Percentiles rank a stretch among this genome's conserved stretches.
phyloP scores from a whole-genome alignment of 305 asterid species.

The Stenogyne calaminthoides region DNA sequence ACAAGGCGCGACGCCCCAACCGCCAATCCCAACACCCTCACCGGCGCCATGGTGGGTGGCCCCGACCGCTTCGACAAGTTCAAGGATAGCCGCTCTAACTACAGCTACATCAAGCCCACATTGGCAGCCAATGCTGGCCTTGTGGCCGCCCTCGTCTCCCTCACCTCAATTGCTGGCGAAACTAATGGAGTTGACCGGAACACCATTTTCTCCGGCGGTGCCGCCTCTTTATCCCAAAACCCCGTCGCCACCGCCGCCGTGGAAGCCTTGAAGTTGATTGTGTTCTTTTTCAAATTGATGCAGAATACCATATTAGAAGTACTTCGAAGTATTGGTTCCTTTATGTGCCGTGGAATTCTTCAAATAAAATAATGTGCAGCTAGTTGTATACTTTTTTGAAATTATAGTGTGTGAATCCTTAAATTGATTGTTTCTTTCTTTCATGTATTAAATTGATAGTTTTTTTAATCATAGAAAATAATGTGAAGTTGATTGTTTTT shows the following conservation, averaged over 20 bases:
- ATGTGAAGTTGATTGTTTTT: no score
- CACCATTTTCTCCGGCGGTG: conserved; percentile 63
- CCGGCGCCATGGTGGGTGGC: conserved; percentile 93
- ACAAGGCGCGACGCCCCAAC: conserved; percentile 56
- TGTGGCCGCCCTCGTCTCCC: conserved; percentile 80
- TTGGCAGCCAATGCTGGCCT: conserved; percentile 90
- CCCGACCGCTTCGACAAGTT: conserved; percentile 77
- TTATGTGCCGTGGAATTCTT: not conserved
- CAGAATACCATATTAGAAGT: no score
- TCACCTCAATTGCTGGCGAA: conserved; percentile 56
- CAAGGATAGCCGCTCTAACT: conserved; percentile 57
- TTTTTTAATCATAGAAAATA: no score
- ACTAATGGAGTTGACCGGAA: conserved; percentile 60
- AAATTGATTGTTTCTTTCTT: no score
- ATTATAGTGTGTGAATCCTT: no score
- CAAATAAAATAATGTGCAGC: no score
- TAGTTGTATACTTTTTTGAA: no score
- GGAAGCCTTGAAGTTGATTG: conserved; percentile 54
- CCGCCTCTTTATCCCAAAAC: conserved; percentile 62
- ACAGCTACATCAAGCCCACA: conserved; percentile 82
- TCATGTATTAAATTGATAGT: no score
- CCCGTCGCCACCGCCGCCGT: conserved; percentile 87
- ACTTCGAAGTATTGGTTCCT: no score
- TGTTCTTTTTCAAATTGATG: no score
- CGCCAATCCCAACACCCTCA: conserved; percentile 63